These are phyloP conservation scores for Galerina sulciceps DNA, from an alignment of 768 basidiomycete genomes.

Conservation along the genomic window DNA sequence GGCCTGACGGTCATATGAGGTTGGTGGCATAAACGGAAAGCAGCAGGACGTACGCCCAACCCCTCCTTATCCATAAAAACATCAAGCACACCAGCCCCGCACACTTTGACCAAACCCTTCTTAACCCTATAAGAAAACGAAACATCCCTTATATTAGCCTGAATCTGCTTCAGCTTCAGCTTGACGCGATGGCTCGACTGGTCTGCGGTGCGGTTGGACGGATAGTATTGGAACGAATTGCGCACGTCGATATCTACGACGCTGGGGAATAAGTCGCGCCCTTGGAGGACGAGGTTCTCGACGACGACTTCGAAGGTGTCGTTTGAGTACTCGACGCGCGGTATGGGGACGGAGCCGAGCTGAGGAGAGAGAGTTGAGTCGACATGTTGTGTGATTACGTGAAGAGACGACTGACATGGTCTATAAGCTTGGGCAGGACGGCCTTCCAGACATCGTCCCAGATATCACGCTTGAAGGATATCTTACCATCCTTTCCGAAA, in stretches of 20 bases:
- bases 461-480: conserved; percentile 86
- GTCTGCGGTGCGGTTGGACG: conserved; percentile 64
- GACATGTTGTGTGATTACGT: no score
- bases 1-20: conserved; percentile 35
- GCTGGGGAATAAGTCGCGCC: conserved; percentile 67
- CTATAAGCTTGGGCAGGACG: conserved; percentile 79
- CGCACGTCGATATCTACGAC: conserved; percentile 72
- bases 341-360: conserved; percentile 86
- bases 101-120: conserved; percentile 78
- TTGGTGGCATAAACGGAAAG: neutral
- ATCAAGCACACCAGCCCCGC: conserved; percentile 86
- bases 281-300: conserved; percentile 51
- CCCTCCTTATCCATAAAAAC: conserved; percentile 85
- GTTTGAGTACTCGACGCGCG: conserved; percentile 92
- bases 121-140: conserved; percentile 91
- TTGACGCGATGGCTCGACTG: conserved; percentile 67
- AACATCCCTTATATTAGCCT: conserved; percentile 92
- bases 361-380: conserved; percentile 24
- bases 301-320: conserved; percentile 85
- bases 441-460: conserved; percentile 88
- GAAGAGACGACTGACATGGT: conserved; percentile 52
- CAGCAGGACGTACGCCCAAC: conserved; percentile 52
- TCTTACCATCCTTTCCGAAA: conserved; percentile 76
- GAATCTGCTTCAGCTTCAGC: conserved; percentile 81
- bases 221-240: conserved; percentile 85